phyloP scores from a whole-genome alignment of 2,329 filamentous ascomycete species.

The Aspergillus quadricinctus region DNA sequence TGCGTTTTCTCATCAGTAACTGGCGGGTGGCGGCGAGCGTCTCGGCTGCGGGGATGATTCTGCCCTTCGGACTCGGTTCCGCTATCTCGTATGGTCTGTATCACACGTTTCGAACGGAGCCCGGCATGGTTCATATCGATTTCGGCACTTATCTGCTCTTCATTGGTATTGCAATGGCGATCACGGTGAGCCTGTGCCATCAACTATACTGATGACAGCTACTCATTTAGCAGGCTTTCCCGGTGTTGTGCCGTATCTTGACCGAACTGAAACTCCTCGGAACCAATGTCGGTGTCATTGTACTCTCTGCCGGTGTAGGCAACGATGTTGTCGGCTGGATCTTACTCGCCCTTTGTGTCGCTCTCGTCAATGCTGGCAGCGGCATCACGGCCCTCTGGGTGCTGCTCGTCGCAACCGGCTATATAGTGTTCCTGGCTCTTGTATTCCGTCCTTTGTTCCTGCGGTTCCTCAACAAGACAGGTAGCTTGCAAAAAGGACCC shows the following conservation, averaged over 20 bases:
- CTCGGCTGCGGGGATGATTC: conserved; percentile 69
- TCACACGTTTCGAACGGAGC: conserved; percentile 61
- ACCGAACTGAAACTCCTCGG: conserved; percentile 82
- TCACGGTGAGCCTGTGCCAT: conserved; percentile 58
- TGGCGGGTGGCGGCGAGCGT: conserved; percentile 77
- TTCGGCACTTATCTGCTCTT: conserved; percentile 69
- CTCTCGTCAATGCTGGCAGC: conserved; percentile 80
- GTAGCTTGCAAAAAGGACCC: conserved; percentile 80
- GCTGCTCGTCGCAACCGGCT: conserved; percentile 69
- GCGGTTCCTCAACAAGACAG: conserved; percentile 67
- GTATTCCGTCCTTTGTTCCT: conserved; percentile 69
- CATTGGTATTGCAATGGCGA: conserved; percentile 88
- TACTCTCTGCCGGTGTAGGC: conserved; percentile 83
- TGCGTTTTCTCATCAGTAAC: conserved; percentile 71
- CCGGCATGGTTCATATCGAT: conserved; percentile 52
- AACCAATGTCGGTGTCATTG: conserved; percentile 81
- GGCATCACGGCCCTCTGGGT: conserved; percentile 83
- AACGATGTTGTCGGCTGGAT: conserved; percentile 94
- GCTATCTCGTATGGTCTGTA: conserved; percentile 79
- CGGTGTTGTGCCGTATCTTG: conserved; percentile 88
- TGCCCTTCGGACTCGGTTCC: conserved; percentile 78
- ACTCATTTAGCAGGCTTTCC: conserved; percentile 56
- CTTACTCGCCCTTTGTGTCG: conserved; percentile 85
- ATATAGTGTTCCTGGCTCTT: conserved; percentile 69
- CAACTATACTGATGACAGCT: not conserved